Percentiles rank a stretch among this genome's conserved stretches.
Conservation (phyloP, 371 early-diverging fungal species). For the Haplosporangium sp. region DNA sequence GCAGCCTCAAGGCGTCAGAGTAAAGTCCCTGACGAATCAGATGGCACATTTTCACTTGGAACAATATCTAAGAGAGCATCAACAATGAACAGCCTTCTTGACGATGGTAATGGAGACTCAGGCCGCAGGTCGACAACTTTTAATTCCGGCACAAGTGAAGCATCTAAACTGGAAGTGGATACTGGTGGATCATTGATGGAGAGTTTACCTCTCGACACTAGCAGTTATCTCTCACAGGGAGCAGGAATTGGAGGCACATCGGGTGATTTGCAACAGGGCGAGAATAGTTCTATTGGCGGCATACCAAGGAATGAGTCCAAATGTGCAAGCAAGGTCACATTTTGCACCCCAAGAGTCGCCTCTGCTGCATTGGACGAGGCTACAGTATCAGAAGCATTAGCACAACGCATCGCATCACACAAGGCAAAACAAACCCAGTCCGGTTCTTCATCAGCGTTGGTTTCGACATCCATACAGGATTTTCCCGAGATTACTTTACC, state of each 20-base stretch:
- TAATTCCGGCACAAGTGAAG: conserved; percentile 1
- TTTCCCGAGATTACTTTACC: conserved; percentile 32
- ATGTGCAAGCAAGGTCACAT: conserved; percentile 32
- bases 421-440: conserved; percentile 21
- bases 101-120: neutral
- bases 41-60: neutral
- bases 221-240: conserved; percentile 13
- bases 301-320: conserved; percentile 24
- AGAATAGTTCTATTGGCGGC: neutral
- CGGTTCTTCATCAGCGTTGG: neutral
- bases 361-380: conserved; percentile 25
- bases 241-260: neutral
- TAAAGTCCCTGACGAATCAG: conserved; percentile 11
- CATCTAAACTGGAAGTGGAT: conserved; percentile 14
- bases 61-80: conserved; percentile 13
- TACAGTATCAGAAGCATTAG: conserved; percentile 30
- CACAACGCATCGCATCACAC: conserved; percentile 36
- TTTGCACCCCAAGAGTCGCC: conserved; percentile 4
- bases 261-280: neutral
- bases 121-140: conserved; percentile 22
- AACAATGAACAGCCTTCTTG: neutral
- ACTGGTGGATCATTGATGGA: conserved; percentile 17
- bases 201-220: conserved; percentile 23
- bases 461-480: neutral
- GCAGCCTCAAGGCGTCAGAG: conserved; percentile 24